Evolutionary conservation across 2,329 filamentous ascomycete species (phyloP).

Genomic region (Pyrenochaeta sp.): DNA sequence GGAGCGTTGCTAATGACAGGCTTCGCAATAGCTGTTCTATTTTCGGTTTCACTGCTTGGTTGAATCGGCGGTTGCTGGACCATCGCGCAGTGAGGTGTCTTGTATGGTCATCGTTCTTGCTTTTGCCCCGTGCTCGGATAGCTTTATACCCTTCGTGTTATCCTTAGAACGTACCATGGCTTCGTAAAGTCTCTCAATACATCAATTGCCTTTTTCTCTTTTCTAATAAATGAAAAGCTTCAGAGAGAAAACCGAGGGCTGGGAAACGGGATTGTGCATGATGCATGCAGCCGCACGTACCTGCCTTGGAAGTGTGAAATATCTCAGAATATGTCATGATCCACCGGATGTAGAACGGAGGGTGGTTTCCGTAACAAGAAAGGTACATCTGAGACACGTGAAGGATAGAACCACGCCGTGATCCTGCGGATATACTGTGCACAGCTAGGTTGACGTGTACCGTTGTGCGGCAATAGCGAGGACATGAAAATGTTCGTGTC

Average conservation of each 20-base stretch:
- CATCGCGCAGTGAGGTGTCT: background rate
- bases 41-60: background rate
- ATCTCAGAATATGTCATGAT: background rate
- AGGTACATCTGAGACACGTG: background rate
- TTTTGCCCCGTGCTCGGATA: slow-evolving; percentile 7
- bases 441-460: too few species aligned
- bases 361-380: background rate
- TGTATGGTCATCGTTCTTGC: slow-evolving; percentile 11
- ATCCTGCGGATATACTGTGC: too few species aligned
- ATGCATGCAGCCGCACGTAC: background rate
- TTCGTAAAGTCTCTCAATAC: background rate
- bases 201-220: background rate
- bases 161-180: background rate
- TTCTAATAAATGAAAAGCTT: background rate
- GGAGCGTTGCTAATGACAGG: slow-evolving; percentile 15
- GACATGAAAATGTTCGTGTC: too few species aligned
- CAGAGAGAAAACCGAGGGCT: background rate
- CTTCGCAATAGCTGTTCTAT: slow-evolving; percentile 7
- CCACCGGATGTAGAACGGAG: slow-evolving; percentile 6
- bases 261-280: background rate
- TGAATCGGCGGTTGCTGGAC: background rate
- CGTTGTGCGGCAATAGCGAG: too few species aligned
- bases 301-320: background rate
- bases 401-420: too few species aligned
- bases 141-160: slow-evolving; percentile 17